Percentiles rank a stretch among this genome's conserved stretches.
These are phyloP conservation scores for Daldinia concentrica DNA, from an alignment of 495 filamentous ascomycete species.

Conservation along the genomic window DNA sequence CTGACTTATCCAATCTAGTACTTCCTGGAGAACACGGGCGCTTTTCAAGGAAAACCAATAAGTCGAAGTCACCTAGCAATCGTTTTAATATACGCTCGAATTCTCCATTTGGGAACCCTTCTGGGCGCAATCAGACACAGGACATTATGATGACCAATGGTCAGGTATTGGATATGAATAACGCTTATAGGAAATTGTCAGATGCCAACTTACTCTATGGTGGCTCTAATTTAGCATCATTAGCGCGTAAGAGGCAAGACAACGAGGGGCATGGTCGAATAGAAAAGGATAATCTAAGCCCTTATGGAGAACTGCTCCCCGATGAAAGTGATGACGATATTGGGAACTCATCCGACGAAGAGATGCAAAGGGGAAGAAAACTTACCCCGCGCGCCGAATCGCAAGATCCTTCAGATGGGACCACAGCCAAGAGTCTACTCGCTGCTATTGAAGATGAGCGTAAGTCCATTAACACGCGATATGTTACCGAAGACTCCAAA, in stretches of 20 bases:
- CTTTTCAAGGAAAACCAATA: slow-evolving; percentile 62
- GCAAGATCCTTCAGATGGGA: slow-evolving; percentile 45
- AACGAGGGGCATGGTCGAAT: slow-evolving; percentile 67
- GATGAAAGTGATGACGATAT: slow-evolving; percentile 66
- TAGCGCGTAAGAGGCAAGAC: slow-evolving; percentile 58
- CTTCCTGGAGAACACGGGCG: slow-evolving; percentile 56
- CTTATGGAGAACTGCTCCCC: slow-evolving; percentile 66
- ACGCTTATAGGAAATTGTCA: slow-evolving; percentile 69
- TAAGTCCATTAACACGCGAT: slow-evolving; percentile 54
- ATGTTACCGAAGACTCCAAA: background rate
- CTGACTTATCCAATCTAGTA: slow-evolving; percentile 54
- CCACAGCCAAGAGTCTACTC: slow-evolving; percentile 64
- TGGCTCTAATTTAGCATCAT: slow-evolving; percentile 62
- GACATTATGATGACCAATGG: slow-evolving; percentile 60
- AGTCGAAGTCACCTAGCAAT: slow-evolving; percentile 69
- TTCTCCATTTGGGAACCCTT: slow-evolving; percentile 62
- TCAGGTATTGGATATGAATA: slow-evolving; percentile 65
- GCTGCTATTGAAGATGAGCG: slow-evolving; percentile 82
- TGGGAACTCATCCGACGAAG: slow-evolving; percentile 59
- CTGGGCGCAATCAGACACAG: slow-evolving; percentile 51
- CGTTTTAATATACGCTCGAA: slow-evolving; percentile 65
- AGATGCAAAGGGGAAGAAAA: slow-evolving; percentile 61
- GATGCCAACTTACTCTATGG: slow-evolving; percentile 69
- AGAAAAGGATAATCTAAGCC: slow-evolving; percentile 73
- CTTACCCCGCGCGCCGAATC: slow-evolving; percentile 50